Evolutionary conservation across 345 rosid genomes (phyloP), one percentile per base, ranked within the genome.

Genomic region (Schrenkiella parvula): DNA sequence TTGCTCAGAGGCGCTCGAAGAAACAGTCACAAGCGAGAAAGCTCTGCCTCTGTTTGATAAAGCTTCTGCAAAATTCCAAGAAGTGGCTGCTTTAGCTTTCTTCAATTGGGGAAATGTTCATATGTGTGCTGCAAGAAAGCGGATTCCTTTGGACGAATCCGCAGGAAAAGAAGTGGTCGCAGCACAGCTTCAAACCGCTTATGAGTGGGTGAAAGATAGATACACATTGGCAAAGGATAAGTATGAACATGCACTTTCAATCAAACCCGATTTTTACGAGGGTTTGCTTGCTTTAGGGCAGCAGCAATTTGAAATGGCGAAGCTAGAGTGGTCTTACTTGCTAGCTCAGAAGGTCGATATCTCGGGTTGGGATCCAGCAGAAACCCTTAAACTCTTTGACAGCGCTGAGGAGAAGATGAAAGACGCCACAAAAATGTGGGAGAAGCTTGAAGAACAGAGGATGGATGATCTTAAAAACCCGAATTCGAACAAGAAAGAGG

Each of bases 71-170:
- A 95, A 95, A 74, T 95, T 95, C 79, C 97, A 95, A 78, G 99
- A 95, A 83, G 99, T 95, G 38, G 95, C 97, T 69, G 96, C 99
- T 9, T 75, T 93, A 62, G 97, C 99, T 50, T 89, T 85, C 84
- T 95, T 95, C 79, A 95, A 95, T 59, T 95, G 99, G 99, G 99
- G 99, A 31, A 95, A 95, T 64, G 97, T 89, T 56, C 96, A 93
- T 70, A 91, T 93, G 97, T 93, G 98, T 68, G 96, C 98, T 5
- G 98, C 98, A 32, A 89, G 98, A 60, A 93, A 93, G 80, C 87
- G 91, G 29, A 91, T 91, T 77, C 98, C 98, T 13, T 82, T 93
- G 51, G 98, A 95, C 3, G 97, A 95, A 77, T 82, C 95, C 10
- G 87, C 91, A 2, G 93, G 82, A 10, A 87, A 89, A 66, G 88